Evolutionary conservation across 2,329 filamentous ascomycete genomes (phyloP).

Genomic region (Penicillium sp.): DNA sequence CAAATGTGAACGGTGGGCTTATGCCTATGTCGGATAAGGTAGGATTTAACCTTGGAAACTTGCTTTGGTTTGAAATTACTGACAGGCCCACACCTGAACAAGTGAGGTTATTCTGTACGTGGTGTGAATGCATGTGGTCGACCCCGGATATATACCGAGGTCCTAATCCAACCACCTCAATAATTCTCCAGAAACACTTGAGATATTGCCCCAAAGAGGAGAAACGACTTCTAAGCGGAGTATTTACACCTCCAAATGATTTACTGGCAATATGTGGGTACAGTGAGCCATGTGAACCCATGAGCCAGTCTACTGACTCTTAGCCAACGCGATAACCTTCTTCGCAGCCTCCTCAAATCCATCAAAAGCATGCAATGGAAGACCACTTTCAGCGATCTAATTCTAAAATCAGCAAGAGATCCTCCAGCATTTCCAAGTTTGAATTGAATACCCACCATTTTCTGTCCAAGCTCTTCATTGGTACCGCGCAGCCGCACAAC

Average conservation of each 20-base stretch:
- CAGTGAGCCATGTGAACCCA: neutral
- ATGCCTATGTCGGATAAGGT: too few relatives aligned
- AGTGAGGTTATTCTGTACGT: too few relatives aligned
- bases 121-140: too few relatives aligned
- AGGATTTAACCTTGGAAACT: too few relatives aligned
- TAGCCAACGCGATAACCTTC: slow-evolving; percentile 56
- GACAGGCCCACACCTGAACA: too few relatives aligned
- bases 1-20: neutral
- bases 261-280: neutral
- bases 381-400: slow-evolving; percentile 65
- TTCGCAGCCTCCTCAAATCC: slow-evolving; percentile 72
- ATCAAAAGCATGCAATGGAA: slow-evolving; percentile 71
- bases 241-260: too few relatives aligned
- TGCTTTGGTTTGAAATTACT: too few relatives aligned
- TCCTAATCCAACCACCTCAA: too few relatives aligned
- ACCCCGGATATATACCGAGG: too few relatives aligned
- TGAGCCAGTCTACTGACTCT: slow-evolving; percentile 1
- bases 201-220: too few relatives aligned
- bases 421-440: neutral
- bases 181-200: too few relatives aligned
- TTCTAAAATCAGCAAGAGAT: slow-evolving; percentile 11
- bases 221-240: too few relatives aligned
- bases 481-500: slow-evolving; percentile 78
- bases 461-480: slow-evolving; percentile 70
- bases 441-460: slow-evolving; percentile 51